Conservation (phyloP, 2,329 filamentous ascomycete species). For the Pyrenochaeta sp. region DNA sequence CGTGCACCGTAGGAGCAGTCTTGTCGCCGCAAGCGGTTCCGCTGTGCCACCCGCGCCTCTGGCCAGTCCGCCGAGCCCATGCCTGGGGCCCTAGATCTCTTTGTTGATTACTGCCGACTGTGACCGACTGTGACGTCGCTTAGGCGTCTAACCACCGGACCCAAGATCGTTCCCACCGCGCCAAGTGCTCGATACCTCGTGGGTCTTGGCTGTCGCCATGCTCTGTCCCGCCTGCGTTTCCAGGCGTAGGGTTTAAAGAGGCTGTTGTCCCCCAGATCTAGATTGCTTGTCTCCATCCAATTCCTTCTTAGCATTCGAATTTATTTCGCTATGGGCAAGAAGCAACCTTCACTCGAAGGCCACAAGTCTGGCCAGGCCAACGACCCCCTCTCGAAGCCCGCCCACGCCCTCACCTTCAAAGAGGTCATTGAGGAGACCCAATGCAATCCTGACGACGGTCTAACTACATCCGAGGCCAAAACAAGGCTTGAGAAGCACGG, state of each 20-base stretch:
- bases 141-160: constrained; percentile 22
- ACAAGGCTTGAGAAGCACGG: constrained; percentile 60
- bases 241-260: constrained; percentile 39
- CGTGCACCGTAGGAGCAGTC: constrained; percentile 3
- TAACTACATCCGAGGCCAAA: constrained; percentile 67
- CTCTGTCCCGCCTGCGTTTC: constrained; percentile 27
- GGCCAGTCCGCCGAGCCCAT: constrained; percentile 14
- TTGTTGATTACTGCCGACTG: constrained; percentile 25
- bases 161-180: constrained; percentile 36
- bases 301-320: constrained; percentile 32
- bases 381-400: constrained; percentile 65
- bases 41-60: constrained; percentile 3
- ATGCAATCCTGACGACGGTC: constrained; percentile 72
- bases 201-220: constrained; percentile 41
- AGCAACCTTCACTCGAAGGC: constrained; percentile 44
- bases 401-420: constrained; percentile 67
- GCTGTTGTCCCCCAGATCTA: constrained; percentile 36
- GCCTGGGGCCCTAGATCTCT: constrained; percentile 14
- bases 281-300: constrained; percentile 38
- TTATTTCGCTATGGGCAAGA: constrained; percentile 49
- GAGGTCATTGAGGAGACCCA: constrained; percentile 65
- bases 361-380: constrained; percentile 58
- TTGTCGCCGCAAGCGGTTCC: constrained; percentile 9
- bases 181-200: constrained; percentile 38
- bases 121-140: constrained; percentile 37